Evolutionary conservation across 2,329 filamentous ascomycete genomes (phyloP), one percentile per base, ranked within the genome.

Genomic region (Bipolaris zeicola): DNA sequence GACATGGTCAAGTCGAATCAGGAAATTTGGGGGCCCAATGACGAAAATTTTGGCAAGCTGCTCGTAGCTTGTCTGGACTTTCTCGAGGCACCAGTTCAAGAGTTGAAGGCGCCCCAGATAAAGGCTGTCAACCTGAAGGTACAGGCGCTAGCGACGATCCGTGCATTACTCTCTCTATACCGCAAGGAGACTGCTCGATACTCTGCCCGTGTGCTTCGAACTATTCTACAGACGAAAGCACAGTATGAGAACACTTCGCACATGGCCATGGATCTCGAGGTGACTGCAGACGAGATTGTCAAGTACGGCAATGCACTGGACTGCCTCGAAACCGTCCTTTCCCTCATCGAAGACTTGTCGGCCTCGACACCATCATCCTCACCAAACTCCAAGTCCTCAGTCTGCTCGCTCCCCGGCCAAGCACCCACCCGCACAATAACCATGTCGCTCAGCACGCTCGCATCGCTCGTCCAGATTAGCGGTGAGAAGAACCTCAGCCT

Each of bases 61-160:
- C 78, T 92, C 34, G 66, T 84, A 2, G 88, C 87, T 0, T 81
- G 92, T 18, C 89, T 93, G 58, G 85, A 87, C 45, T 93, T 89
- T 69, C 84, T 93, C 24, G 85, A 91, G 71, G 83, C 85, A 18
- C 84, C 84, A 52, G 62, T 65, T 28, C 76, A 75, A 33, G 61
- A 66, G 3, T 54, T 75, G 28, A 83, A 82, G 43, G 72, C 87
- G 0, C 69, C 84, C 4, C 76, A 85, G 0, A 85, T 89, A 61
- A 92, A 90, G 76, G 82, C 84, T 3, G 85, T 88, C 64, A 89
- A 91, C 62, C 81, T 91, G 55, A 91, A 90, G 75, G 85, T 88
- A 5, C 90, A 93, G 75, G 87, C 89, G 18, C 79, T 93, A 10
- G 85, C 87, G 1, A 90, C 90, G 1, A 86, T 92, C 69, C 88